Evolutionary conservation across 192 early-diverging fungal species (phyloP).

Genomic region (Coemansia sp.): DNA sequence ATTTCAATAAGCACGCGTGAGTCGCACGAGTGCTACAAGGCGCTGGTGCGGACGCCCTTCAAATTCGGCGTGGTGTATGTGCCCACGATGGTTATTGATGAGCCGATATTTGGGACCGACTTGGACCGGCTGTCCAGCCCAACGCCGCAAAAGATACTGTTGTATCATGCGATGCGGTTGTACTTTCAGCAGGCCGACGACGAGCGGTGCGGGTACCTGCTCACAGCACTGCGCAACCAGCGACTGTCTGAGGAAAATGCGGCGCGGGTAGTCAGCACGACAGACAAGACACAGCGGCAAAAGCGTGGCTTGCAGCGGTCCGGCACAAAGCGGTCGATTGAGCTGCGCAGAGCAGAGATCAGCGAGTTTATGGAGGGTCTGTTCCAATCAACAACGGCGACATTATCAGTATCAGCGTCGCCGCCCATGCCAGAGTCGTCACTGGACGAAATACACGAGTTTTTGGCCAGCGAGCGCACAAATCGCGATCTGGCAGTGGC

Average conservation of each 20-base stretch:
- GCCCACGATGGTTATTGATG: constrained; percentile 46
- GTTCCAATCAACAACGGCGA: constrained; percentile 14
- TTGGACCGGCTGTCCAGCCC: constrained; percentile 49
- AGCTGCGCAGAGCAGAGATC: constrained; percentile 50
- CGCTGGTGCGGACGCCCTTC: constrained; percentile 49
- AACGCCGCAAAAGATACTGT: constrained; percentile 50
- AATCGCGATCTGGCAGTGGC: constrained; percentile 45
- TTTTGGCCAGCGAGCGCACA: constrained; percentile 27
- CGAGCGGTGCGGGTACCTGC: constrained; percentile 39
- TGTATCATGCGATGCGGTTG: constrained; percentile 49
- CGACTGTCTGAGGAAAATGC: constrained; percentile 23
- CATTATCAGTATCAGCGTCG: not conserved
- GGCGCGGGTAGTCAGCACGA: constrained; percentile 17
- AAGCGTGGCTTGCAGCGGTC: constrained; percentile 48
- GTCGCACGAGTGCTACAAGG: constrained; percentile 56
- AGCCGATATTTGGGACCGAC: constrained; percentile 46
- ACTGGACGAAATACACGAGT: constrained; percentile 23
- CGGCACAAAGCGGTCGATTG: constrained; percentile 43
- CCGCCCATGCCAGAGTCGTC: constrained; percentile 5
- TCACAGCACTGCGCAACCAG: constrained; percentile 45
- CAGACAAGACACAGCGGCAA: constrained; percentile 6
- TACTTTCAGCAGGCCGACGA: constrained; percentile 56
- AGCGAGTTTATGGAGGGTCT: constrained; percentile 47
- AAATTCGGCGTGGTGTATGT: constrained; percentile 52
- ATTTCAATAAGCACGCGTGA: constrained; percentile 52